Base-by-base conservation (phyloP, 257 asterid genomes). In the Handroanthus guayacan region DNA sequence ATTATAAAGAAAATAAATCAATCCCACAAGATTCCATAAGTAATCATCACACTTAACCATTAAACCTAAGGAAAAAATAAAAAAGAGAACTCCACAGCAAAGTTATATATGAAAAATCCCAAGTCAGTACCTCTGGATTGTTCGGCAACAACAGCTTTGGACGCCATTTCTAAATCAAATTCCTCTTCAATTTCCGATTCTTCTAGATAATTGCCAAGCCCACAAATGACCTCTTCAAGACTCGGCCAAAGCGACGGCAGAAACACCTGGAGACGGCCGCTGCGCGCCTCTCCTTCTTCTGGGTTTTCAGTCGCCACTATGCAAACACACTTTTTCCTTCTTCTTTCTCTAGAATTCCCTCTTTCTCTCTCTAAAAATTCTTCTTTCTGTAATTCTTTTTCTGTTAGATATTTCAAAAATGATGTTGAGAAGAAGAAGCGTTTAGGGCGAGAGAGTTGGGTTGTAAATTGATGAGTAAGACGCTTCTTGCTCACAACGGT, bases 221-320 rank as follows among this genome's bases (percentile, higher is more conserved):
- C 62, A 34, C 93, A 86, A 41, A 92, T 88, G 62, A 88, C 97
- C 18, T 89, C 95, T 65, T 87, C 96, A 67, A 91, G 67, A 82
- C 91, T 91, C 1, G 90, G 60, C 84, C 88, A 87, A 60, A 92
- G 74, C 51, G 95, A 86, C 9, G 94, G 86, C 8, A 92, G 69
- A 74, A 92, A 83, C 82, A 83, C 83, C 52, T 81, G 92, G 87
- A 92, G 92, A 86, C 94, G 92, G 81, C 96, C 89, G 76, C 85
- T 85, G 62, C 78, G 87, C 83, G 87, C 79, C 91, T 82, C 92
- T 78, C 87, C 90, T 81, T 77, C 86, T 78, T 71, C 84, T 25
- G 67, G 66, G 67, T 78, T 80, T 66, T 77, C 83, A 69, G 88
- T 83, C 89, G 94, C 97, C 97, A 92, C 97, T 16, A 55, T 90